Evolutionary conservation across 345 rosid species (phyloP).

Genomic region (Raphanus raphanistrum): DNA sequence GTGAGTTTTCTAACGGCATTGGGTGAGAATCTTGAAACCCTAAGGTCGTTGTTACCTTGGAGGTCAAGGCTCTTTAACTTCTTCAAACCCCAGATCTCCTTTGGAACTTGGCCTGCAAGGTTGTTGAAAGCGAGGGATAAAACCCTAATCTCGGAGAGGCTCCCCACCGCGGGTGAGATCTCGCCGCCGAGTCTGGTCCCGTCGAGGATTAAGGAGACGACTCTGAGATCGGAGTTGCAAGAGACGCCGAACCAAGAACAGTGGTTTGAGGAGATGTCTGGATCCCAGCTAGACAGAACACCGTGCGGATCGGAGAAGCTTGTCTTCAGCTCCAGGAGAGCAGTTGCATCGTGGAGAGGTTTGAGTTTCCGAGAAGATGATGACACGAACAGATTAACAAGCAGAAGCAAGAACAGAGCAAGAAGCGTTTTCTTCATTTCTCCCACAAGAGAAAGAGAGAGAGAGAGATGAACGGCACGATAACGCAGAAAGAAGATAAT

Average conservation of each 20-base stretch:
- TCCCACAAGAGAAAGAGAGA: conserved; percentile 7
- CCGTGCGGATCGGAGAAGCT: conserved; percentile 47
- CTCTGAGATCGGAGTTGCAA: conserved; percentile 45
- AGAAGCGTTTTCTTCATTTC: conserved; percentile 21
- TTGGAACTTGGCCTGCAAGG: conserved; percentile 46
- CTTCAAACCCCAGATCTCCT: conserved; percentile 45
- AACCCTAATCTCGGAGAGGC: conserved; percentile 47
- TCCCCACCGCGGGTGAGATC: conserved; percentile 40
- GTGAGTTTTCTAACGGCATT: conserved; percentile 40
- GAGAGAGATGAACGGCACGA: background rate
- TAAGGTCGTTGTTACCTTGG: conserved; percentile 41
- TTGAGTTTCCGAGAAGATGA: conserved; percentile 31
- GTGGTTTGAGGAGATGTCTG: conserved; percentile 29
- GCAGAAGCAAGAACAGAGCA: conserved; percentile 28
- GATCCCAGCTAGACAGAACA: conserved; percentile 47
- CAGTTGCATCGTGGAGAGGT: conserved; percentile 15
- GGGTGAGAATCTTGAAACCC: conserved; percentile 33
- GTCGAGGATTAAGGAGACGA: conserved; percentile 43
- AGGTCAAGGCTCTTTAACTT: conserved; percentile 50
- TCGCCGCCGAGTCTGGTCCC: conserved; percentile 36
- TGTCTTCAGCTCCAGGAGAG: conserved; percentile 47
- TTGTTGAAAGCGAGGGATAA: conserved; percentile 52
- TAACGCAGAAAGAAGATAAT: conserved; percentile 1
- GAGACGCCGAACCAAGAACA: conserved; percentile 56
- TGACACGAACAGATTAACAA: conserved; percentile 18